These are phyloP conservation scores for Metroxylon sagu DNA, from an alignment of 176 grass and related monocot genomes.

Conservation along the genomic window DNA sequence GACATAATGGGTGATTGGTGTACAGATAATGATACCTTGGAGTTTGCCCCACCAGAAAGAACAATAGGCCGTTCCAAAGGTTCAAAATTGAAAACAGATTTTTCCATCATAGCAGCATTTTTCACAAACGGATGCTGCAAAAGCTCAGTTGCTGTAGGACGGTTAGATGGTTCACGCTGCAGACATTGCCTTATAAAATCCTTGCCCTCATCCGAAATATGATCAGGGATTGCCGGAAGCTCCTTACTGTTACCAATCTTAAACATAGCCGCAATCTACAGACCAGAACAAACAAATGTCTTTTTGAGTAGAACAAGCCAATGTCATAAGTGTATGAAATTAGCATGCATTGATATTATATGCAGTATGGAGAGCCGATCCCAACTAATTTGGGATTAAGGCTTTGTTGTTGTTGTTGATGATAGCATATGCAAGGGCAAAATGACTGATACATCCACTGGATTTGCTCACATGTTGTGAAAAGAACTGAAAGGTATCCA, in stretches of 20 bases:
- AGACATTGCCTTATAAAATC: slow-evolving; percentile 77
- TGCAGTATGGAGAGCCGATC: too few relatives aligned
- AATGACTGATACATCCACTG: too few relatives aligned
- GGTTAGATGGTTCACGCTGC: slow-evolving; percentile 68
- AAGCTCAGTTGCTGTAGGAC: slow-evolving; percentile 77
- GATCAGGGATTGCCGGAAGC: slow-evolving; percentile 82
- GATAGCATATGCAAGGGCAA: too few relatives aligned
- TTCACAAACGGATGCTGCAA: slow-evolving; percentile 82
- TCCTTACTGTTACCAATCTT: slow-evolving; percentile 98
- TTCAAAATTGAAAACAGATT: slow-evolving; percentile 29
- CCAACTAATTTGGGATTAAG: too few relatives aligned
- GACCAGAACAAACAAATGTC: neutral
- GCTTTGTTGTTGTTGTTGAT: too few relatives aligned
- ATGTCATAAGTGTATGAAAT: too few relatives aligned
- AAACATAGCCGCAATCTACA: slow-evolving; percentile 92
- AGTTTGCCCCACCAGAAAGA: slow-evolving; percentile 36
- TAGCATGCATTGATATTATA: too few relatives aligned
- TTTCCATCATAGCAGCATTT: slow-evolving; percentile 63
- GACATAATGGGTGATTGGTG: too few relatives aligned
- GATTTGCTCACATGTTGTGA: too few relatives aligned
- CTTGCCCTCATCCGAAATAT: slow-evolving; percentile 81
- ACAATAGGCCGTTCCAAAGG: slow-evolving; percentile 40
- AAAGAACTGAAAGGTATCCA: too few relatives aligned
- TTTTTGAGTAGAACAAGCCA: neutral
- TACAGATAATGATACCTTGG: slow-evolving; percentile 37